These are phyloP conservation scores for Fusarium paranaense DNA, from an alignment of 2,329 filamentous ascomycete genomes.

Conservation along the genomic window DNA sequence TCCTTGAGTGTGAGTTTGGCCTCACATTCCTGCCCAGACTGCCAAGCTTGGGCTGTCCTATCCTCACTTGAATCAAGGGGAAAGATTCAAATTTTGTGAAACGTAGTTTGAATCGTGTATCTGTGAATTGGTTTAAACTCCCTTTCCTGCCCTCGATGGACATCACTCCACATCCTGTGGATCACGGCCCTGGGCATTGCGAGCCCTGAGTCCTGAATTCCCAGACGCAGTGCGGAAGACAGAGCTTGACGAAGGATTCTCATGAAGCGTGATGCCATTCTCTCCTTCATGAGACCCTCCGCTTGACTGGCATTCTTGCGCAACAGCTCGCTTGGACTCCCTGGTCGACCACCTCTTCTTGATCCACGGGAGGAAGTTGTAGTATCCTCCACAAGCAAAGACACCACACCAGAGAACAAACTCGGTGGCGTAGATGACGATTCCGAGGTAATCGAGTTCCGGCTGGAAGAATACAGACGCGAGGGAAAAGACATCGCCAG, in stretches of 20 bases:
- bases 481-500: conserved; percentile 75
- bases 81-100: not conserved
- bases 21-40: not conserved
- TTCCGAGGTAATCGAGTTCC: conserved; percentile 68
- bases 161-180: conserved; percentile 21
- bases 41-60: not conserved
- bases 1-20: not conserved
- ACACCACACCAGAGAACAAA: conserved; percentile 75
- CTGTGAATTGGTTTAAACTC: not conserved
- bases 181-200: not conserved
- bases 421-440: conserved; percentile 76
- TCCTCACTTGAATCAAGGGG: too few relatives aligned
- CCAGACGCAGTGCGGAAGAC: conserved; percentile 66
- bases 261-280: conserved; percentile 54
- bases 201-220: conserved; percentile 20
- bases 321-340: not conserved
- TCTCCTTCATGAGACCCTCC: not conserved
- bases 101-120: not conserved
- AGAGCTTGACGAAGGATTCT: conserved; percentile 69
- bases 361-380: conserved; percentile 69
- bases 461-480: conserved; percentile 73
- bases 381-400: conserved; percentile 73
- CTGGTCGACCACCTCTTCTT: conserved; percentile 19
- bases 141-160: not conserved
- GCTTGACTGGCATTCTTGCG: not conserved